Base-by-base conservation (phyloP, 306 rosid species). In the Cicer arietinum region DNA sequence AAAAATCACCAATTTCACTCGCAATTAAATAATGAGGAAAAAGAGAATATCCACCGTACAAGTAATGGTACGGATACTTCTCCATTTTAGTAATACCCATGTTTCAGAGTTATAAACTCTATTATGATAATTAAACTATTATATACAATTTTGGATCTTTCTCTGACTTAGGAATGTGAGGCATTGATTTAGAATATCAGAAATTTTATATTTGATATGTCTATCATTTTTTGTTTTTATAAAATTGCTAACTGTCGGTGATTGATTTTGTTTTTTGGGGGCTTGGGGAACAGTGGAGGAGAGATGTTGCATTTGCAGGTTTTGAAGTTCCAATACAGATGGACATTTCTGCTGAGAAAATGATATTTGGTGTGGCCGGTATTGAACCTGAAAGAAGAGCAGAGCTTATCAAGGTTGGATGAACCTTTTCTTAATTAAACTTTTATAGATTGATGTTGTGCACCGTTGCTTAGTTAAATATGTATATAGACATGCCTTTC, bases 221-320 rank as follows among this genome's bases (percentile, higher is more conserved):
- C 35, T 25, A 1, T 51, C 16, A 9, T 5, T 12, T 6, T 77
- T 6, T 13, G 7, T 43, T 50, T 73, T 7, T 67, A 50, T 58
- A 39, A 48, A 10, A 12, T 54, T 22, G 47, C 30, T 69, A 20
- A 48, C 12, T 16, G 65, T 25, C 4, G 43, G 53, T 62, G 45
- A 45, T 72, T 77, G 54, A 35, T 20, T 59, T 52, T n/a, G 10
- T 11, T 79, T 35, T 3, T 48, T 37, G 35, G 20, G 69, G 77
- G 48, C 0, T 45, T 0, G 61, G 70, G 46, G 12, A 5, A 62
- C 82, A 92, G 96, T 94, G 98, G 98, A 84, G 90, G 80, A 79
- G 97, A 46, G 98, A 94, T 46, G 96, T 94, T 78, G 98, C 98
- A 40, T 91, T 91, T 77, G 97, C 98, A 3, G 97, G 98, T 43